Evolutionary conservation across 169 alveolate genomes (phyloP), one percentile per base, ranked within the genome.

Genomic region (Babesia bigemina): DNA sequence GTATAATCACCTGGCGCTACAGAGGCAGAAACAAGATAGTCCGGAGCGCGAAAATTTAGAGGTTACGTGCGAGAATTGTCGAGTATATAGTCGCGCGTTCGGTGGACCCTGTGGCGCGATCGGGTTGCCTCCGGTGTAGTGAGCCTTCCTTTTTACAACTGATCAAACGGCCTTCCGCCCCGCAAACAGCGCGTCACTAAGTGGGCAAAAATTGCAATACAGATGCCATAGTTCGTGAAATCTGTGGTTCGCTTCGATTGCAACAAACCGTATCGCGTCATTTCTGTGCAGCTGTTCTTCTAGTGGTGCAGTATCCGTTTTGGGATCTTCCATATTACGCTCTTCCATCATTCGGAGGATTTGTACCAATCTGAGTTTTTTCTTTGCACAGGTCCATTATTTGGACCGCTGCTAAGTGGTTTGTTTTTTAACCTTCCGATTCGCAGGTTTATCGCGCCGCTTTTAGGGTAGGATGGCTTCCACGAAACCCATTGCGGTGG

Each of bases 1-100:
- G n/a, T 14, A 47, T 19, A n/a, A 50, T 22, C 65, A 48, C 45
- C 39, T 10, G 12, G 55, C 48, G 45, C 19, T 52, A 13, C 39
- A 33, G 10, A 14, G 59, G 76, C 57, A 67, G 55, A 67, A 52
- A 52, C 21, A 67, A 67, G 76, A 36, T 67, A 63, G 49, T 67
- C 52, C 55, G 56, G 65, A 50, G 66, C 76, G 29, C 28, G 39
- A 11, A n/a, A 33, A 52, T 22, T 26, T 55, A 65, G 47, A 56
- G 22, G 22, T 24, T n/a, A 45, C 66, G 19, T 53, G 76, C 76
- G 53, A 36, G 33, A 67, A 13, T 67, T 52, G 76, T 53, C 53
- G 76, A 67, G 28, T 26, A 53, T 22, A 53, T 7, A 0, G 76
- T 55, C 53, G 76, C 57, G 65, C 65, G 76, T 33, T 16, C 28